These are phyloP conservation scores for Kwoniella newhampshirensis DNA, from an alignment of 768 basidiomycete species.

Conservation along the genomic window DNA sequence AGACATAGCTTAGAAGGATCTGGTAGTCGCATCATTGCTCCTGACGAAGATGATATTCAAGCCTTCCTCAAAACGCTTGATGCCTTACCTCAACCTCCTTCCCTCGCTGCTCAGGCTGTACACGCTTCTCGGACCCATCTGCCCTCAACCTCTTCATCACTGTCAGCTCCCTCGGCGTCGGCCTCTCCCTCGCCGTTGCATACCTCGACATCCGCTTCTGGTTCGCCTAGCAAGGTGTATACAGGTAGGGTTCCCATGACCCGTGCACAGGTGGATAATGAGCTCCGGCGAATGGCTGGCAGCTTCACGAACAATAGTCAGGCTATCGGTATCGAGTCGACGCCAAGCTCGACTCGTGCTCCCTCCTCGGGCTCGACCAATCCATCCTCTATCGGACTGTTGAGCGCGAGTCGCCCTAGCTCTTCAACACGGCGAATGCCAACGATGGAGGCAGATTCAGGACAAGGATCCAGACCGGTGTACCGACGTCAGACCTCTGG, in stretches of 20 bases:
- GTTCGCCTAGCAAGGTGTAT: conserved; percentile 1
- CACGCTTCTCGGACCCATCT: conserved; percentile 32
- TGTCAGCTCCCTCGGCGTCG: conserved; percentile 31
- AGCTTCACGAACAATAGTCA: conserved; percentile 35
- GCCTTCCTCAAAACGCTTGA: conserved; percentile 52
- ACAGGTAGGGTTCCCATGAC: conserved; percentile 42
- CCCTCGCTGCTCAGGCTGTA: conserved; percentile 40
- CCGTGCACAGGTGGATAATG: conserved; percentile 42
- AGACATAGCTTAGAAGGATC: conserved; percentile 32
- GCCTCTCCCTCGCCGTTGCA: conserved; percentile 26
- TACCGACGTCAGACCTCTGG: conserved; percentile 24
- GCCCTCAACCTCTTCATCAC: conserved; percentile 47
- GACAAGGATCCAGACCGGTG: conserved; percentile 6
- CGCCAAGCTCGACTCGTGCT: neutral
- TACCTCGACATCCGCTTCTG: conserved; percentile 17
- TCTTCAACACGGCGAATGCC: conserved; percentile 16
- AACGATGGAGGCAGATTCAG: conserved; percentile 3
- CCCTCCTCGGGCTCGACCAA: conserved; percentile 3
- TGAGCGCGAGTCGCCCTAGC: conserved; percentile 34
- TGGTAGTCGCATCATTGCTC: conserved; percentile 7
- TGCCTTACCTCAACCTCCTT: conserved; percentile 45
- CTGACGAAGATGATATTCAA: conserved; percentile 49
- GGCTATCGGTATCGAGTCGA: neutral
- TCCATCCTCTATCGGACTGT: conserved; percentile 30
- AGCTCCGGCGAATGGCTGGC: conserved; percentile 43